phyloP scores from a whole-genome alignment of 768 basidiomycete species.

The Boletellus ananiceps region DNA sequence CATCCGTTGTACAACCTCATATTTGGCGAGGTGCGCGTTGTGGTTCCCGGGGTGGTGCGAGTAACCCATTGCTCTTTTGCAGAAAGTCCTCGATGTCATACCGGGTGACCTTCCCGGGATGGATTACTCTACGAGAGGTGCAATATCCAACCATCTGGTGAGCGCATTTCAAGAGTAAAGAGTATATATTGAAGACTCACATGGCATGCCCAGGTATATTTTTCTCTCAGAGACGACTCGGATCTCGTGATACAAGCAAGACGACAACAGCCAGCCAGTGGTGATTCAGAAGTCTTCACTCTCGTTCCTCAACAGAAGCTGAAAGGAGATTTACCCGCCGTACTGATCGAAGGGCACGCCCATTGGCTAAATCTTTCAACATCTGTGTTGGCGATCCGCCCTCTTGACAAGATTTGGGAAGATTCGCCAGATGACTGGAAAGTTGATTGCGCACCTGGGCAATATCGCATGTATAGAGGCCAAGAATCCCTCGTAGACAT shows the following conservation, averaged over 20 bases:
- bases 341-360: constrained; percentile 17
- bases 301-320: constrained; percentile 23
- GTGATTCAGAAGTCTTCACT: constrained; percentile 6
- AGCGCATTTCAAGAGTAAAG: neutral
- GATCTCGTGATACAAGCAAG: constrained; percentile 16
- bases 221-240: neutral
- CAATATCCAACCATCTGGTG: constrained; percentile 18
- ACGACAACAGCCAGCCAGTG: neutral
- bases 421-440: constrained; percentile 25
- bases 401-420: constrained; percentile 22
- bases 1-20: constrained; percentile 16
- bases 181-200: neutral
- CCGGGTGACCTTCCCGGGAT: constrained; percentile 21
- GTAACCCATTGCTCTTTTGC: neutral
- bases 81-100: constrained; percentile 14
- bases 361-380: constrained; percentile 30
- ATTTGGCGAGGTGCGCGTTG: constrained; percentile 16
- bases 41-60: too few species aligned
- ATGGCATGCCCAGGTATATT: constrained; percentile 6
- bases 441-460: constrained; percentile 8
- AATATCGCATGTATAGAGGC: constrained; percentile 6
- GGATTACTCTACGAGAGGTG: constrained; percentile 19
- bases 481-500: constrained; percentile 22
- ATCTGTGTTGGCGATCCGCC: constrained; percentile 25
- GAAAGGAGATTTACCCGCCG: constrained; percentile 21